Evolutionary conservation across 2,329 filamentous ascomycete genomes (phyloP), one percentile per base, ranked within the genome.

Genomic region (Penicillium sp.): DNA sequence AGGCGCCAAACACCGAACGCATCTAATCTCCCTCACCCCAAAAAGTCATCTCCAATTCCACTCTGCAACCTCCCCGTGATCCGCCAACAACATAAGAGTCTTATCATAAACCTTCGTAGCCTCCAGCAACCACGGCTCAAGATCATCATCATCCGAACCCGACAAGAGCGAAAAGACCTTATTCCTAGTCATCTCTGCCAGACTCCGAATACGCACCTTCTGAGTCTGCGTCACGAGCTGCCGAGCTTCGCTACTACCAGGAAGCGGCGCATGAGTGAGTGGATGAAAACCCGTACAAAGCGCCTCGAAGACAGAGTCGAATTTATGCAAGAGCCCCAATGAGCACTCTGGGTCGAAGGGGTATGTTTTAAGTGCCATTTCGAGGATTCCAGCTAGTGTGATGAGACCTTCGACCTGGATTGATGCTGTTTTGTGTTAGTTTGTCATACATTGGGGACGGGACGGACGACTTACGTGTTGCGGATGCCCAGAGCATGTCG

Each of bases 391-490:
- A 1, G 89, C 88, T 42, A 95, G 74, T 47, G 83, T 87, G 32
- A 96, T 81, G 2, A 96, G 75, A 64, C 92, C 92, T 2, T 90
- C 88, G 10, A 92, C 82, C 70, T 96, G 89, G 7, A 96, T 74
- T 46, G 80, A 81, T 15, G 88, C 87, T 91, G 3, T 23, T 23
- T 23, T 23, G 2, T 23, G 1, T 23, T 23, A 23, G 20, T 23
- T 23, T 23, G 20, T 23, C 20, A 23, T 23, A 4, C 20, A 9
- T 38, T 20, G 38, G 38, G 2, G 8, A 20, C 9, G 27, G 25
- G 9, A 28, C 9, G 8, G 27, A 8, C 6, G 3, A 77, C 88
- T 66, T 76, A 90, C 89, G 89, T 20, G 91, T 95, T 8, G 87
- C 89, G 27, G 85, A 89, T 20, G 89, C 80, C 92, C 92, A 97